Evolutionary conservation across 23 red algal genomes (phyloP), one percentile per base, ranked within the genome.

Genomic region (Gracilaria vermiculophylla): DNA sequence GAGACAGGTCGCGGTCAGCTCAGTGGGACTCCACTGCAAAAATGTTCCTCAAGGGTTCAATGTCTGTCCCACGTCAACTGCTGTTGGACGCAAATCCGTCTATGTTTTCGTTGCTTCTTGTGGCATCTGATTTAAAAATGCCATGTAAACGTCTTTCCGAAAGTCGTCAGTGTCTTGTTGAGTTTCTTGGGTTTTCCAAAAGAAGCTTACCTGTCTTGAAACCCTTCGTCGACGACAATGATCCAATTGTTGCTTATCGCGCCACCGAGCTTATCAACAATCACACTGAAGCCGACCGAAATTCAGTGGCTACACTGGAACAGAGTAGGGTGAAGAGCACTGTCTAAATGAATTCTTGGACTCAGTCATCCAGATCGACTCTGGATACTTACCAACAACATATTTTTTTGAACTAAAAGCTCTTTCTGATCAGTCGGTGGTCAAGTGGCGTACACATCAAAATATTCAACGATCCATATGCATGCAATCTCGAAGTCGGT

Each of bases 251-350:
- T 25, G 84, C 70, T 29, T 88, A 88, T 29, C 42, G 84, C 17
- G 84, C 84, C 27, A 29, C 20, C 24, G 84, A 88, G 69, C 50
- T 88, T 10, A 47, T 88, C 41, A 88, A 52, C 69, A 88, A 78
- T 15, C 53, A 79, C 13, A 23, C 37, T 41, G 76, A 79, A 15
- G 20, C 31, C 3, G 39, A 73, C 47, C 67, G 36, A 48, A 48
- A 47, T 73, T 73, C 67, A 47, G 36, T 13, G n/a, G 37, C 42
- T 0, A 48, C 42, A 45, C 3, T 36, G 5, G 67, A 34, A 23
- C 67, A 73, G 39, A n/a, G 17, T 7, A 73, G 35, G 29, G 0
- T 35, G 10, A 64, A 64, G 58, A 35, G 25, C 58, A 17, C 9
- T 7, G 35, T 25, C 29, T 28, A 64, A 13, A 2, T 32, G 58